A percentile compares a stretch with the other conserved stretches of the same genome.
Conservation (phyloP, 2,329 filamentous ascomycete species). For the Tolypocladium endophyticum region DNA sequence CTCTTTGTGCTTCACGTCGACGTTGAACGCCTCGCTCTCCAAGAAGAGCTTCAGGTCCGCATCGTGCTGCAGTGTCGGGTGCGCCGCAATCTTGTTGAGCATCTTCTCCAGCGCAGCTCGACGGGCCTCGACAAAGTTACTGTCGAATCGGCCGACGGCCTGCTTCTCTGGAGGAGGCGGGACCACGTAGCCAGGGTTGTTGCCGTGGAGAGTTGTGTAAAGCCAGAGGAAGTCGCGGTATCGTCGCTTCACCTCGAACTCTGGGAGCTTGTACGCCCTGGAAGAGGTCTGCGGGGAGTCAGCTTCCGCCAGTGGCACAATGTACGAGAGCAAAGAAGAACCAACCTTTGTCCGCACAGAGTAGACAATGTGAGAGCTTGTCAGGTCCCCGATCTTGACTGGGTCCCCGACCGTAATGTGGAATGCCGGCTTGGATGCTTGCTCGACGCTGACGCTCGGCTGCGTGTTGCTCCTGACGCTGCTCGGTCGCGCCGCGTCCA, state of each 20-base stretch:
- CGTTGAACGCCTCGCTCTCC: constrained; percentile 90
- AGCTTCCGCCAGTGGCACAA: constrained; percentile 4
- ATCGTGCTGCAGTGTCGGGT: constrained; percentile 86
- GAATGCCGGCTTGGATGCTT: constrained; percentile 87
- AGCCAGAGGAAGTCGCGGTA: constrained; percentile 98
- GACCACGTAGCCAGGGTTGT: constrained; percentile 90
- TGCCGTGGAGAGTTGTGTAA: constrained; percentile 87
- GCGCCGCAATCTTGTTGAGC: constrained; percentile 89
- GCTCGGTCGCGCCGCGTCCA: constrained; percentile 45
- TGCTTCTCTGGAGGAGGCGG: constrained; percentile 97
- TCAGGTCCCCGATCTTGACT: constrained; percentile 94
- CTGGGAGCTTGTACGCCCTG: constrained; percentile 85
- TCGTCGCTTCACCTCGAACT: constrained; percentile 86
- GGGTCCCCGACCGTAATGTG: constrained; percentile 89
- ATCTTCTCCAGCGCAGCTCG: constrained; percentile 90
- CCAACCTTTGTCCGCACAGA: constrained; percentile 82
- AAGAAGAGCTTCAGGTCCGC: constrained; percentile 91
- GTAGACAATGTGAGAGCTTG: constrained; percentile 96
- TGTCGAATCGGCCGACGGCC: constrained; percentile 90
- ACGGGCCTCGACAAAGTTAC: constrained; percentile 89
- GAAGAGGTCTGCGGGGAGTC: constrained; percentile 62
- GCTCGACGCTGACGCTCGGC: constrained; percentile 83
- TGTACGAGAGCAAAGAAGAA: not conserved
- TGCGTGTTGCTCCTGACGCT: constrained; percentile 41
- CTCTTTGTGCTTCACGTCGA: constrained; percentile 97